phyloP scores from a whole-genome alignment of 768 basidiomycete species.

The Lactarius deliciosus region DNA sequence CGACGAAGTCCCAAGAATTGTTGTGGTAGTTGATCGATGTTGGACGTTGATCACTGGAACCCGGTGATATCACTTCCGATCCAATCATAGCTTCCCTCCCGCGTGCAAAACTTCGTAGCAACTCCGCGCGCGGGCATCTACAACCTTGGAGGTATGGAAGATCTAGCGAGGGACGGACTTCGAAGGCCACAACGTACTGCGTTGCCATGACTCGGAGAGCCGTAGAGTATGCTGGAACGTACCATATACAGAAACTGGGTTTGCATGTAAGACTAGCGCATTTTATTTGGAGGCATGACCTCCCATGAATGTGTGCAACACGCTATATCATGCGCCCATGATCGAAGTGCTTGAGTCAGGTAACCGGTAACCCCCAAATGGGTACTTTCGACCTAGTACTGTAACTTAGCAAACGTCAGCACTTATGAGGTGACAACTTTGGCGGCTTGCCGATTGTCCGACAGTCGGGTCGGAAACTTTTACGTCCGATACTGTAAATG shows the following conservation, averaged over 20 bases:
- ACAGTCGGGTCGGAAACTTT: constrained; percentile 59
- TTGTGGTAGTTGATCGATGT: no score
- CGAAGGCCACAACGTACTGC: constrained; percentile 51
- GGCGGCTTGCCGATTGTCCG: constrained; percentile 55
- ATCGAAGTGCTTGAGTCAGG: constrained; percentile 73
- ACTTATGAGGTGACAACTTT: background rate
- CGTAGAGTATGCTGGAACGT: constrained; percentile 85
- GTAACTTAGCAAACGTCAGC: background rate
- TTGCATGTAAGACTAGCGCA: constrained; percentile 62
- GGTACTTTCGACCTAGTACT: constrained; percentile 52
- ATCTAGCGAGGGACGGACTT: background rate
- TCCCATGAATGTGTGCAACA: no score
- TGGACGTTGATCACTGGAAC: no score
- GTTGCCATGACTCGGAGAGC: constrained; percentile 60
- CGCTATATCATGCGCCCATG: no score
- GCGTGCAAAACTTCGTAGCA: no score
- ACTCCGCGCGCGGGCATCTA: no score
- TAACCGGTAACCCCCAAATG: no score
- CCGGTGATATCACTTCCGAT: no score
- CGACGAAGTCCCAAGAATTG: no score
- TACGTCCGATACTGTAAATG: constrained; percentile 64
- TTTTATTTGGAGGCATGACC: constrained; percentile 49
- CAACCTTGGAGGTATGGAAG: background rate
- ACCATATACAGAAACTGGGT: constrained; percentile 77
- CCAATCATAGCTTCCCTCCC: no score